Percentiles rank a stretch among this genome's conserved stretches.
Evolutionary conservation across 2,329 filamentous ascomycete genomes (phyloP).

Genomic region (Sclerotinia nivalis): DNA sequence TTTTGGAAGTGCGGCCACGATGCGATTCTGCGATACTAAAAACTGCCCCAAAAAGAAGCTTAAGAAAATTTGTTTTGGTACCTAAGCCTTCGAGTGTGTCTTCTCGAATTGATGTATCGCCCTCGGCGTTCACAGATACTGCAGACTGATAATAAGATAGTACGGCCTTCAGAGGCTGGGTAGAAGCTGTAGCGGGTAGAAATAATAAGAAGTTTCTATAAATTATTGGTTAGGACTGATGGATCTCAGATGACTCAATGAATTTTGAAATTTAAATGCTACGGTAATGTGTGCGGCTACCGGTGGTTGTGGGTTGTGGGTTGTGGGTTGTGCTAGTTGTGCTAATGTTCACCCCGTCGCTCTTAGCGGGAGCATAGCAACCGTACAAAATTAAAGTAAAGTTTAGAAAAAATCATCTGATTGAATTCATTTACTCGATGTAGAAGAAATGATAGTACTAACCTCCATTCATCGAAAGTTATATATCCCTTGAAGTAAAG

Average conservation of each 20-base stretch:
- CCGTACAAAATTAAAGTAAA: not conserved
- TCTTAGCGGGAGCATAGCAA: constrained; percentile 6
- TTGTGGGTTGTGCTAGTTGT: not conserved
- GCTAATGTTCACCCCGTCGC: not conserved
- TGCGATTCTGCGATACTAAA: constrained; percentile 60
- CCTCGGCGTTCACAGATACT: constrained; percentile 87
- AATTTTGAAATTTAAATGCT: not conserved
- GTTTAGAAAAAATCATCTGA: not conserved
- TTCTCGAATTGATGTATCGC: constrained; percentile 89
- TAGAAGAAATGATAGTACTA: constrained; percentile 43
- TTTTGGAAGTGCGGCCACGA: constrained; percentile 29
- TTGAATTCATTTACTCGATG: not conserved
- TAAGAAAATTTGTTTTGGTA: constrained; percentile 73
- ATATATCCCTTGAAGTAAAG: constrained; percentile 55
- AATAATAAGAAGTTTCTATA: constrained; percentile 89
- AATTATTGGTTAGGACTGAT: constrained; percentile 8
- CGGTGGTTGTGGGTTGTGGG: not conserved
- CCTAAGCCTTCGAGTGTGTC: constrained; percentile 91
- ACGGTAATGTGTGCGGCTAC: not conserved
- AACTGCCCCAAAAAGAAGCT: constrained; percentile 74
- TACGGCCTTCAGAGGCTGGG: constrained; percentile 74
- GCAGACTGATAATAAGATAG: constrained; percentile 90
- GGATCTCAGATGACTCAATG: not conserved
- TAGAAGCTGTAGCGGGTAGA: constrained; percentile 65
- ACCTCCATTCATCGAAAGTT: constrained; percentile 96